Percentiles rank a stretch among this genome's conserved stretches.
phyloP scores from a whole-genome alignment of 225 moss, liverwort and hornwort genomes.

The Thuidium tamariscinum region DNA sequence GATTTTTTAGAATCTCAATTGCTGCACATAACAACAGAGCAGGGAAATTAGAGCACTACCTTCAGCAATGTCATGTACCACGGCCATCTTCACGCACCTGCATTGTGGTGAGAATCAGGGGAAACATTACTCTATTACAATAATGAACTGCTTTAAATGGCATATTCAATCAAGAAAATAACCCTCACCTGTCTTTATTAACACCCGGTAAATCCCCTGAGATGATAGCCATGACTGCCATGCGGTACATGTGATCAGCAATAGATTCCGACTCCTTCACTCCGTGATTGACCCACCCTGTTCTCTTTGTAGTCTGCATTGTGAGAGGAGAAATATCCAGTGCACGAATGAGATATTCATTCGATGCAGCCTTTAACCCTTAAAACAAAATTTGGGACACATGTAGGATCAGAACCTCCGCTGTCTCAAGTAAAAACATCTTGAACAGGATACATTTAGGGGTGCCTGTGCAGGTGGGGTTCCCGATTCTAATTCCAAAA shows the following conservation, averaged over 20 bases:
- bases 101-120: neutral
- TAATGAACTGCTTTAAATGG: neutral
- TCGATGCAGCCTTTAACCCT: neutral
- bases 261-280: slow-evolving; percentile 92
- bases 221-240: slow-evolving; percentile 94
- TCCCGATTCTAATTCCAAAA: neutral
- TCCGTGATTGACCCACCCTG: slow-evolving; percentile 95
- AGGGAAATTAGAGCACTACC: slow-evolving; percentile 16
- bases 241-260: slow-evolving; percentile 98
- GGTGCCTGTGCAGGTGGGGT: neutral
- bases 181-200: slow-evolving; percentile 71
- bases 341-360: neutral
- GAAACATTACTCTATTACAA: neutral
- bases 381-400: neutral
- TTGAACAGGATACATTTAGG: neutral
- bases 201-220: slow-evolving; percentile 80
- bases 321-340: neutral
- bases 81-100: slow-evolving; percentile 98
- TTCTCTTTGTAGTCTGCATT: slow-evolving; percentile 83
- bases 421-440: neutral
- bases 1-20: neutral
- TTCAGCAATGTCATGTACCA: slow-evolving; percentile 98
- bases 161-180: neutral
- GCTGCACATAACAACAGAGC: neutral
- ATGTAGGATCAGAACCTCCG: neutral